Evolutionary conservation across 169 alveolate species (phyloP).

Genomic region (Babesia caballi): DNA sequence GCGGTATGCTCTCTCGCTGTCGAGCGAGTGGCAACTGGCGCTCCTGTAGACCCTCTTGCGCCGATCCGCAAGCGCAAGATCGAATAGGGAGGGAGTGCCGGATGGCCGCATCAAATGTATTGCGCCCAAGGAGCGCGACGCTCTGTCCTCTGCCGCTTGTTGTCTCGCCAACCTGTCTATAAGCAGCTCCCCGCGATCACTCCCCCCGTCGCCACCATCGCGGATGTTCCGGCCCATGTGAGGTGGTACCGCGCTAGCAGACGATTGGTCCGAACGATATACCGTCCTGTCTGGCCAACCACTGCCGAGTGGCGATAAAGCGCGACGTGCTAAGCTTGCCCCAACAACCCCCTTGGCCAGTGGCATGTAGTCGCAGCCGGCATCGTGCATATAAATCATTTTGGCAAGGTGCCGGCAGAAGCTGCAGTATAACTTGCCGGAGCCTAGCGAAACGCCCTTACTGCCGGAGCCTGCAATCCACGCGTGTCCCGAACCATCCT

Average conservation of each 20-base stretch:
- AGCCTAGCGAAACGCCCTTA: background rate
- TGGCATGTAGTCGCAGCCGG: slow-evolving; percentile 59
- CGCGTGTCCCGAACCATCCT: background rate
- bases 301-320: no score
- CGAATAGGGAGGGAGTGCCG: background rate
- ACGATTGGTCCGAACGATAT: no score
- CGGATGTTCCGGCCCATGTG: no score
- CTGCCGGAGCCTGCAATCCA: background rate
- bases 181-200: no score
- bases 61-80: background rate
- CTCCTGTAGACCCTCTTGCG: no score
- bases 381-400: slow-evolving; percentile 48
- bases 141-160: background rate
- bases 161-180: no score
- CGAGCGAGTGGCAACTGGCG: no score
- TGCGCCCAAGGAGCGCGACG: background rate
- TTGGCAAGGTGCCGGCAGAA: slow-evolving; percentile 55
- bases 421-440: slow-evolving; percentile 43
- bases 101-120: background rate
- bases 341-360: background rate
- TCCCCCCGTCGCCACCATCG: no score
- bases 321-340: no score
- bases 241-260: no score
- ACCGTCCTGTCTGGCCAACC: no score
- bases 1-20: no score